Base-by-base conservation (phyloP, 495 filamentous ascomycete species). In the Annulohypoxylon maeteangense region DNA sequence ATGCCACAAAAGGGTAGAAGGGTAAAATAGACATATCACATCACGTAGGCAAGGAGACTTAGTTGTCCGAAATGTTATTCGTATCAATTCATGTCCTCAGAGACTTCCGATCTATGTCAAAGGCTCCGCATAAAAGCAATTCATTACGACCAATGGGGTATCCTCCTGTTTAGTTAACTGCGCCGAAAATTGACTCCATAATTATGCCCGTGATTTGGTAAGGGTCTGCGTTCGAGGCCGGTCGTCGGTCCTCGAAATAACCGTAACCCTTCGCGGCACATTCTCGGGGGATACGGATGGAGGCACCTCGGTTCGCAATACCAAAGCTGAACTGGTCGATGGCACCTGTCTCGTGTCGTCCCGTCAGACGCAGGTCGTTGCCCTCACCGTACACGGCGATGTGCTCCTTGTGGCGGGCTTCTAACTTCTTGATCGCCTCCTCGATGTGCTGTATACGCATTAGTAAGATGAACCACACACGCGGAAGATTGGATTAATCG, bases 351-450 rank as follows among this genome's bases (percentile, higher is more conserved):
- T 99, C 96, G 85, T 98, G 95, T 75, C 88, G 87, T 75, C 95
- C 95, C 65, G 96, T 99, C 75, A 99, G 91, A 82, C 95, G 95
- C 72, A 85, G 69, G 63, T 84, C 92, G 84, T 99, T 98, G 80
- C 93, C 95, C 84, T 95, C 92, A 77, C 95, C 95, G 82, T 99
- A 99, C 72, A 98, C 95, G 74, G 90, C 89, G 81, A 98, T 98
- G 86, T 98, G 96, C 87, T 98, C 95, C 74, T 83, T 83, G 83
- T 98, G 94, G 75, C 95, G 94, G 78, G 87, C 87, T 81, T 91
- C 89, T 62, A 98, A 92, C 86, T 93, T 94, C 84, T 92, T 89
- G 86, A 95, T 95, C 68, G 87, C 87, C 38, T 84, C 86, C 84
- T 94, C 91, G 67, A 96, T 96, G 80, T 83, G 80, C 88, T 77